Percentiles rank a stretch among this genome's conserved stretches.
These are phyloP conservation scores for Cinnamomum chago DNA, from an alignment of 164 flowering plant genomes.

Conservation along the genomic window DNA sequence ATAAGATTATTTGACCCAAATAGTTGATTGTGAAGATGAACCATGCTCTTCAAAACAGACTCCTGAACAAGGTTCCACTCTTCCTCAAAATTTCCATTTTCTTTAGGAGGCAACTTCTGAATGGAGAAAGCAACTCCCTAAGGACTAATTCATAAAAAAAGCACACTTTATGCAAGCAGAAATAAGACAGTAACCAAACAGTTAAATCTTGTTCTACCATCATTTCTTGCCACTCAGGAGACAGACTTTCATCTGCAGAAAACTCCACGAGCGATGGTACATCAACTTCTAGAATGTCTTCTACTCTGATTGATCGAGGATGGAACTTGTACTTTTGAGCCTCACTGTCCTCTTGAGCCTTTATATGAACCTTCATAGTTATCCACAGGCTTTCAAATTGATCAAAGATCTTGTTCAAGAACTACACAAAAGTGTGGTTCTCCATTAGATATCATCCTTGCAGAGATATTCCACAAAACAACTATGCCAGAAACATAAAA, in stretches of 20 bases:
- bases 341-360: conserved; percentile 37
- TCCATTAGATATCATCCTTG: neutral
- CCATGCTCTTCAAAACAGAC: conserved; percentile 36
- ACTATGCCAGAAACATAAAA: neutral
- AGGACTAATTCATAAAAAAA: neutral
- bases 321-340: conserved; percentile 60
- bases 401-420: conserved; percentile 47
- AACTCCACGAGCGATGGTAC: conserved; percentile 34
- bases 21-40: conserved; percentile 50
- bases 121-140: conserved; percentile 4
- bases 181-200: conserved; percentile 31
- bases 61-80: conserved; percentile 60
- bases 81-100: conserved; percentile 37
- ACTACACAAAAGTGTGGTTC: neutral
- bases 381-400: conserved; percentile 64
- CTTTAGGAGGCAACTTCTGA: conserved; percentile 34
- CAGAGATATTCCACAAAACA: neutral
- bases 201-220: conserved; percentile 35
- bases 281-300: conserved; percentile 59
- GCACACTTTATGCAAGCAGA: neutral
- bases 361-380: conserved; percentile 53
- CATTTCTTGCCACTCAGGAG: conserved; percentile 69
- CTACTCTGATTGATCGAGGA: conserved; percentile 62
- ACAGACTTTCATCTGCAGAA: conserved; percentile 37
- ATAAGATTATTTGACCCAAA: conserved; percentile 68